Conservation (phyloP, 1,284 basidiomycete genomes). For the Acaromyces ingoldii region DNA sequence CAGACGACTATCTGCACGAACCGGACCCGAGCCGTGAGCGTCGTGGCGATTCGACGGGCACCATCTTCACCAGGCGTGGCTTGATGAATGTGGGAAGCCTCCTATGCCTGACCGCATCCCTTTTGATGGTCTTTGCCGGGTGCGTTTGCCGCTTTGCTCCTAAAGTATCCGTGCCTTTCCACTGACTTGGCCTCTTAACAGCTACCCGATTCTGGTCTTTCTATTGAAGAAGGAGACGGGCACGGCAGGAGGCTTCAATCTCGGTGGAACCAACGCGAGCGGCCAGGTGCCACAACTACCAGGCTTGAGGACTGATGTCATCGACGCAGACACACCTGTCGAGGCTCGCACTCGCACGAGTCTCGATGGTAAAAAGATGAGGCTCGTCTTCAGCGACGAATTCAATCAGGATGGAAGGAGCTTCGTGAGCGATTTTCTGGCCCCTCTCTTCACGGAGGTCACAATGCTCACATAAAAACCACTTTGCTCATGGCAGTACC, state of each 20-base stretch:
- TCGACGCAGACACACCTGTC: conserved; percentile 52
- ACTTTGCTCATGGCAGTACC: conserved; percentile 36
- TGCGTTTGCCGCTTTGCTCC: no score
- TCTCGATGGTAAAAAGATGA: conserved; percentile 56
- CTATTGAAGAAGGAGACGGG: conserved; percentile 10
- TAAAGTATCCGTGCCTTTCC: no score
- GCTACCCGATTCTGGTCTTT: conserved; percentile 41
- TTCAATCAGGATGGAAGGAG: conserved; percentile 48
- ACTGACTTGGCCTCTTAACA: no score
- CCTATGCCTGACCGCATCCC: conserved; percentile 12
- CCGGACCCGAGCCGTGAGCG: conserved; percentile 4
- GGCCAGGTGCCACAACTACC: conserved; percentile 21
- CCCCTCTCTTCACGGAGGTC: not conserved
- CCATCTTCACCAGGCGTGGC: conserved; percentile 16
- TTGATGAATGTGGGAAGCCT: conserved; percentile 28
- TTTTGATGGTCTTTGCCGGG: conserved; percentile 29
- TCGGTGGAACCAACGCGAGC: conserved; percentile 23
- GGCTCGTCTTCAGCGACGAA: conserved; percentile 52
- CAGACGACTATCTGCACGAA: conserved; percentile 23
- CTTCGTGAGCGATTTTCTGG: conserved; percentile 52
- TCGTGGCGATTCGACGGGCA: not conserved
- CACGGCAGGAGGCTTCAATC: conserved; percentile 21
- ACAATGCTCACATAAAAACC: not conserved
- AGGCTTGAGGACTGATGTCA: conserved; percentile 8
- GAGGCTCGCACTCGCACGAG: conserved; percentile 18